These are phyloP conservation scores for Leucoagaricus sp. DNA, from an alignment of 1,284 basidiomycete genomes.

Conservation along the genomic window DNA sequence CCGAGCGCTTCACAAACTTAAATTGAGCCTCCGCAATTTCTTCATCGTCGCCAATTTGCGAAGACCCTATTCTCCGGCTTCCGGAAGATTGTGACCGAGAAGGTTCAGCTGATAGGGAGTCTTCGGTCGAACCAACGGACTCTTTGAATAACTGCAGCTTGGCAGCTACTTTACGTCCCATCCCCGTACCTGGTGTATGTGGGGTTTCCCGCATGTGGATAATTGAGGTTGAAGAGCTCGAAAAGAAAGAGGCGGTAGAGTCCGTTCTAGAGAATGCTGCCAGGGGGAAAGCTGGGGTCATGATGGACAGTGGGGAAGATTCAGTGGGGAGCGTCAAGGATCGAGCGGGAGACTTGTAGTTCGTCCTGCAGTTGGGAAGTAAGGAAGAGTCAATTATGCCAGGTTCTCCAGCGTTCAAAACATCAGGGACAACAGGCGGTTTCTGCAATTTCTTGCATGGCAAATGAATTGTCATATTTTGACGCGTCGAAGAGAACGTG, in stretches of 20 bases:
- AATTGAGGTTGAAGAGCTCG: constrained; percentile 30
- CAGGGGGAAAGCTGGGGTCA: constrained; percentile 20
- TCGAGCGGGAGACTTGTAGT: constrained; percentile 31
- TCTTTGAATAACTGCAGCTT: constrained; percentile 80
- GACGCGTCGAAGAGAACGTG: constrained; percentile 17
- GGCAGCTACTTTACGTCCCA: constrained; percentile 78
- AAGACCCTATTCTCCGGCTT: constrained; percentile 35
- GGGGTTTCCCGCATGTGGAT: constrained; percentile 26
- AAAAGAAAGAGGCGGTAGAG: constrained; percentile 45
- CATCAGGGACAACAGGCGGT: constrained; percentile 13
- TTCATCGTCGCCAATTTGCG: constrained; percentile 45
- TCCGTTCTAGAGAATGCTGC: constrained; percentile 42
- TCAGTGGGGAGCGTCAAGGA: constrained; percentile 42
- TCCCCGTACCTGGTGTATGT: constrained; percentile 44
- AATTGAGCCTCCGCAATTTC: constrained; percentile 67
- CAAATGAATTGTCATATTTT: background rate
- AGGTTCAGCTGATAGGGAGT: constrained; percentile 34
- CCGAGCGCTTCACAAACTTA: constrained; percentile 79
- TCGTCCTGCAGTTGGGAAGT: constrained; percentile 22
- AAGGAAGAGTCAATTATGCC: background rate
- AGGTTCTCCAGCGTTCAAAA: constrained; percentile 3
- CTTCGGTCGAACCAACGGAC: constrained; percentile 50
- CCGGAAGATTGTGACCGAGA: constrained; percentile 31
- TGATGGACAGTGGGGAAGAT: constrained; percentile 20
- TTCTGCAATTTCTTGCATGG: constrained; percentile 11